phyloP scores from a whole-genome alignment of 176 grass and related monocot genomes.

The Saccharum spontaneum region DNA sequence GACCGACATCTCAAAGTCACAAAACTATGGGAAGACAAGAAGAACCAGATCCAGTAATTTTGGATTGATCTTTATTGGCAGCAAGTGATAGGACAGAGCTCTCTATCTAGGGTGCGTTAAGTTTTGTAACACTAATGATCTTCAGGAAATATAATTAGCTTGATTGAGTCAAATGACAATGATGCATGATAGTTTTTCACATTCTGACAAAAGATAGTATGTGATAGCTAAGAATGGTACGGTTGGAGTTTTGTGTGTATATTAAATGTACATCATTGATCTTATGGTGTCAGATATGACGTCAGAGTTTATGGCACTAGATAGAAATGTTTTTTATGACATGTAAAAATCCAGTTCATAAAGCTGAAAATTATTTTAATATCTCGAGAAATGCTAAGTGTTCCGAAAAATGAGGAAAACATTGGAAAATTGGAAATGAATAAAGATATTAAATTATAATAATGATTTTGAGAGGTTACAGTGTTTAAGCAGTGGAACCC shows the following conservation, averaged over 20 bases:
- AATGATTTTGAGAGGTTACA: neutral
- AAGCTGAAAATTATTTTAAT: neutral
- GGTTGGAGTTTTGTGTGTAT: neutral
- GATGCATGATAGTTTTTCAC: neutral
- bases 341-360: neutral
- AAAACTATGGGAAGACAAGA: neutral
- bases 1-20: neutral
- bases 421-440: neutral
- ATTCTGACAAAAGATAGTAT: neutral
- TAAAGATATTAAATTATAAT: neutral
- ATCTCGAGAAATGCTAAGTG: neutral
- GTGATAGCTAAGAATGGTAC: neutral
- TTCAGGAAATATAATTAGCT: neutral
- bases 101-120: neutral
- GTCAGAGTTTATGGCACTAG: neutral
- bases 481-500: neutral
- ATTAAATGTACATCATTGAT: neutral
- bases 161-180: neutral
- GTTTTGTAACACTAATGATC: neutral
- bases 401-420: neutral
- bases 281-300: neutral
- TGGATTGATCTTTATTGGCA: neutral
- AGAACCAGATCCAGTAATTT: neutral
- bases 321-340: neutral
- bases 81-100: neutral